phyloP scores from a whole-genome alignment of 208 protist genomes.

The Leishmania aethiopica region DNA sequence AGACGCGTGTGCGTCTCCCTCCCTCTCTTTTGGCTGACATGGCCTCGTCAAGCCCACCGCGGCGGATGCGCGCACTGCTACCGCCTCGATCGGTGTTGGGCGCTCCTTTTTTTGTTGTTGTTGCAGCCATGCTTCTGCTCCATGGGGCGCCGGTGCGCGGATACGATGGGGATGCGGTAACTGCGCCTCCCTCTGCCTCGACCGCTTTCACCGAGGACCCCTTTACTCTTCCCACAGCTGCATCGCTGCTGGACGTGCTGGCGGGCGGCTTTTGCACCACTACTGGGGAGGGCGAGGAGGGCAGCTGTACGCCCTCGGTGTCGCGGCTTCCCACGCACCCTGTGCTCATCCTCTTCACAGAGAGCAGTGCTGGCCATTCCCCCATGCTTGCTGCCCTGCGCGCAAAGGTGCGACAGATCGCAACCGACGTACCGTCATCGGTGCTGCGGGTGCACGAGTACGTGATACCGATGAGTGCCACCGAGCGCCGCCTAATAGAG shows the following conservation, averaged over 20 bases:
- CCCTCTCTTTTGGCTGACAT: neutral
- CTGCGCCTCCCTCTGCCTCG: neutral
- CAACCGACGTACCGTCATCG: conserved; percentile 7
- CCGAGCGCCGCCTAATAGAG: conserved; percentile 16
- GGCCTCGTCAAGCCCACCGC: neutral
- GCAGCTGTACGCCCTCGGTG: neutral
- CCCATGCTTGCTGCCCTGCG: neutral
- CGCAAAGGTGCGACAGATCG: conserved; percentile 10
- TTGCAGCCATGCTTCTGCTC: neutral
- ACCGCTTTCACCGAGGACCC: neutral
- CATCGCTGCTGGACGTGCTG: conserved; percentile 6
- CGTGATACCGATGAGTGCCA: neutral
- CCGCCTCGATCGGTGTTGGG: neutral
- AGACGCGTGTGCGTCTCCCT: neutral
- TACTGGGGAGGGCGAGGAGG: neutral
- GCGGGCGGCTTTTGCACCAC: neutral
- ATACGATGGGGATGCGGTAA: neutral
- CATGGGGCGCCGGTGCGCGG: neutral
- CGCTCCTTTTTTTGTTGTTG: neutral
- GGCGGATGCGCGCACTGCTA: neutral
- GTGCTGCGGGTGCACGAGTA: conserved; percentile 28
- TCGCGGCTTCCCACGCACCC: conserved; percentile 12
- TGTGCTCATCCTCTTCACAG: conserved; percentile 24
- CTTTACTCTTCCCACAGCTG: conserved; percentile 7
- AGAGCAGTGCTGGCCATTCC: neutral